These are phyloP conservation scores for Achlya hypogyna DNA, from an alignment of 352 stramenopile species.

Conservation along the genomic window DNA sequence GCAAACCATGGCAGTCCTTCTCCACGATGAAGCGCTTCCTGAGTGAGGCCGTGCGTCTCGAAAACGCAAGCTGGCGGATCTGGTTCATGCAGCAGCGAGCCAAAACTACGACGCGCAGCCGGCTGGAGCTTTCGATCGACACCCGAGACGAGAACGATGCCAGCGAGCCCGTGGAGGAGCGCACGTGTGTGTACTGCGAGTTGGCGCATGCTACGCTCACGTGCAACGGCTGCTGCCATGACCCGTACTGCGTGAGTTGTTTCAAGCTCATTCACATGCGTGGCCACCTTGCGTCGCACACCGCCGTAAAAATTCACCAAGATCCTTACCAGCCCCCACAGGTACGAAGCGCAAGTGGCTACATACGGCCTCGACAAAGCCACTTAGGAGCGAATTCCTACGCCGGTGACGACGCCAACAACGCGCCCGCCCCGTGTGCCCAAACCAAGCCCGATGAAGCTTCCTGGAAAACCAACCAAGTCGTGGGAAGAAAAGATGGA, in stretches of 20 bases:
- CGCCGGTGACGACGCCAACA: background rate
- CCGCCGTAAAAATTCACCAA: slow-evolving; percentile 45
- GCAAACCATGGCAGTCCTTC: slow-evolving; percentile 82
- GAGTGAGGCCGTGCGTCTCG: slow-evolving; percentile 60
- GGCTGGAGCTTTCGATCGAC: background rate
- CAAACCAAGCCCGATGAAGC: background rate
- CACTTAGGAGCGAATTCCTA: too few relatives aligned
- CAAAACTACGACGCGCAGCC: background rate
- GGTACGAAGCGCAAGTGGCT: too few relatives aligned
- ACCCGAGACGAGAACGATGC: background rate
- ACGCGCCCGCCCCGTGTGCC: background rate
- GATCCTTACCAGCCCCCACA: background rate
- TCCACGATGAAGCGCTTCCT: slow-evolving; percentile 82
- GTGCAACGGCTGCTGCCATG: slow-evolving; percentile 78
- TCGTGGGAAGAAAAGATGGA: slow-evolving; percentile 80
- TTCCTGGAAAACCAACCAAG: background rate
- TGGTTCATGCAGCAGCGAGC: slow-evolving; percentile 56
- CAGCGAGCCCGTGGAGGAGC: slow-evolving; percentile 22
- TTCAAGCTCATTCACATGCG: slow-evolving; percentile 86
- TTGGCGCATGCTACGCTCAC: slow-evolving; percentile 53
- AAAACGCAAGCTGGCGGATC: slow-evolving; percentile 78
- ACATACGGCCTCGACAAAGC: too few relatives aligned
- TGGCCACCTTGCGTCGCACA: slow-evolving; percentile 70
- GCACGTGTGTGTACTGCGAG: slow-evolving; percentile 72
- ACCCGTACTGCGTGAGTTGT: slow-evolving; percentile 78